These are phyloP conservation scores for Ricinus communis DNA, from an alignment of 345 rosid genomes.

Conservation along the genomic window DNA sequence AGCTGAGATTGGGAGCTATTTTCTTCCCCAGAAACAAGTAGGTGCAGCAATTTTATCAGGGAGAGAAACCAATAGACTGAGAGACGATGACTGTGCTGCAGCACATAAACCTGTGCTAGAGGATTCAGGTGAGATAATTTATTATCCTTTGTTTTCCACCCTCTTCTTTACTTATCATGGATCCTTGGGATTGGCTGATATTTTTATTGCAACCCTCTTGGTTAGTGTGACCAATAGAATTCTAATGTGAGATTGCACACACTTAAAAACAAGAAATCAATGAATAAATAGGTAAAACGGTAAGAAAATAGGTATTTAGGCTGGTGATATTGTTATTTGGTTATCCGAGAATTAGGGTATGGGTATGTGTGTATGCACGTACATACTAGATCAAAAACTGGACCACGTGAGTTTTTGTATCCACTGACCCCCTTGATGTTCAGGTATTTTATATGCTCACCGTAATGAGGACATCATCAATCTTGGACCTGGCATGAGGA, in stretches of 20 bases:
- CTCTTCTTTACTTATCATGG: no score
- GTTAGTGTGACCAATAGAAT: no score
- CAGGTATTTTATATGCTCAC: constrained; percentile 79
- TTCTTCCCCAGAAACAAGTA: constrained; percentile 20
- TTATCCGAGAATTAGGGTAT: neutral
- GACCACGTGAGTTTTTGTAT: neutral
- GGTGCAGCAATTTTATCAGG: constrained; percentile 16
- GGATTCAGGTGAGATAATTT: constrained; percentile 57
- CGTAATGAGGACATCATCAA: constrained; percentile 81
- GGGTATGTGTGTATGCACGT: neutral
- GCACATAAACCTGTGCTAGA: constrained; percentile 41
- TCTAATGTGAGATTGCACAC: neutral
- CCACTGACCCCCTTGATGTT: constrained; percentile 7
- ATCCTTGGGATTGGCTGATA: neutral
- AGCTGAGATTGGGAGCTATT: constrained; percentile 23
- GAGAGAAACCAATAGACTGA: constrained; percentile 13
- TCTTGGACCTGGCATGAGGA: constrained; percentile 25
- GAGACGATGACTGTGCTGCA: constrained; percentile 18
- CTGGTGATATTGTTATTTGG: neutral
- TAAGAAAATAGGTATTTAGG: no score
- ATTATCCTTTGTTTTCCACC: constrained; percentile 10
- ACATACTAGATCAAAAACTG: neutral
- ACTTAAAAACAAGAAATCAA: neutral
- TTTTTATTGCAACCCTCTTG: no score
- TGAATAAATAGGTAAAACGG: neutral